These are phyloP conservation scores for Hypoxylon rubiginosum DNA, from an alignment of 2,329 filamentous ascomycete genomes.

Conservation along the genomic window DNA sequence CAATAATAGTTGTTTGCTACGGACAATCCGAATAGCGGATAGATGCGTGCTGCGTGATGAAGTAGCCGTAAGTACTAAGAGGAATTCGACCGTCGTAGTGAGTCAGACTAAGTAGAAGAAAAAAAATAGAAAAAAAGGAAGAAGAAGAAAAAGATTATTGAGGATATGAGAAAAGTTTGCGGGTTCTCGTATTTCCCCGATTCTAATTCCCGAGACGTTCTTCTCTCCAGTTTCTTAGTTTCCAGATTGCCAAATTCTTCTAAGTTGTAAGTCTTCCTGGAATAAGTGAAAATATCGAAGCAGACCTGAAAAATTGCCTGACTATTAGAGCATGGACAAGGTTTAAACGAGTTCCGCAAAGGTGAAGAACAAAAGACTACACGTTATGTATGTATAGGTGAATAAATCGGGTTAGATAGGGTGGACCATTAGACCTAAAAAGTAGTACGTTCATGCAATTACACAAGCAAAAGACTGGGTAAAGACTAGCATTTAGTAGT, in stretches of 20 bases:
- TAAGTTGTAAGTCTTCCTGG: no score
- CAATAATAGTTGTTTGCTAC: conserved; percentile 33
- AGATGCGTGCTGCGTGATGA: conserved; percentile 31
- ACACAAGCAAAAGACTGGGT: no score
- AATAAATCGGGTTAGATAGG: no score
- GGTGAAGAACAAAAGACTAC: no score
- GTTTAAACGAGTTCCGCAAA: no score
- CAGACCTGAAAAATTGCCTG: not conserved
- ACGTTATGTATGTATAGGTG: no score
- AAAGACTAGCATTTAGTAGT: no score
- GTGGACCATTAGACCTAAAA: no score
- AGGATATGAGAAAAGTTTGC: not conserved
- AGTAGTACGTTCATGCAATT: no score
- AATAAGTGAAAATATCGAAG: not conserved
- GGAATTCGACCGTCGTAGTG: conserved; percentile 16
- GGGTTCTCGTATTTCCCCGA: conserved; percentile 4
- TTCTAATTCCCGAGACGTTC: not conserved
- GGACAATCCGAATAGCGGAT: conserved; percentile 32
- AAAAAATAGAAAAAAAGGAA: not conserved
- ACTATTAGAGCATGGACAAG: not conserved
- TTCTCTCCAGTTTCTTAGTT: not conserved
- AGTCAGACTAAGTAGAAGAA: conserved; percentile 29
- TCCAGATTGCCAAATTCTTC: not conserved
- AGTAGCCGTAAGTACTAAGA: conserved; percentile 16
- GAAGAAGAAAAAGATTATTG: not conserved